A percentile compares a stretch with the other conserved stretches of the same genome.
Evolutionary conservation across 129 eudicot species (phyloP).

Genomic region (Rutidosis leptorrhynchoides): DNA sequence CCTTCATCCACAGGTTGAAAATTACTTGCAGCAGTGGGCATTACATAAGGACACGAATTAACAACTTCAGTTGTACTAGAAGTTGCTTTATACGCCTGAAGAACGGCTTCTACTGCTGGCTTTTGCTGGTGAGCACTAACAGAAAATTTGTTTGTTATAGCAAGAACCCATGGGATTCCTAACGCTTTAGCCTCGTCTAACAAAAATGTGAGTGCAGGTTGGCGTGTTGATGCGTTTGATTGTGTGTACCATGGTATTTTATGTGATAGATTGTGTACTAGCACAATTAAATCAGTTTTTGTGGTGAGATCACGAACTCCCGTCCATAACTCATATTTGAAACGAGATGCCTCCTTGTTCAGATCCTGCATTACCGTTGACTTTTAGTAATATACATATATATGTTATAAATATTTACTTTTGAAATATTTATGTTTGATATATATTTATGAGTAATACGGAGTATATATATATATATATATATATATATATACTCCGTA

Average conservation of each 20-base stretch:
- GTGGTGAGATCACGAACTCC: conserved; percentile 84
- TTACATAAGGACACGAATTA: conserved; percentile 83
- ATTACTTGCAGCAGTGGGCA: conserved; percentile 55
- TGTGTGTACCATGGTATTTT: conserved; percentile 63
- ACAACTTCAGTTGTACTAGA: conserved; percentile 55
- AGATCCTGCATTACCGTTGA: conserved; percentile 85
- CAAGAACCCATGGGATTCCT: conserved; percentile 93
- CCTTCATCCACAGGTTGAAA: conserved; percentile 34
- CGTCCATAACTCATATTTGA: conserved; percentile 83
- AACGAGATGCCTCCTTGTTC: conserved; percentile 63
- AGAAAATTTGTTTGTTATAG: conserved; percentile 86
- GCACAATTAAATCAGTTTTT: conserved; percentile 80
- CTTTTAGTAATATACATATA: too few relatives aligned
- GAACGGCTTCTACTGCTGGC: conserved; percentile 62
- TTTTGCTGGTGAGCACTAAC: conserved; percentile 91
- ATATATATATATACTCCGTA: too few relatives aligned
- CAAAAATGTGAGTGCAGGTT: conserved; percentile 67
- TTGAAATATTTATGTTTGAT: too few relatives aligned
- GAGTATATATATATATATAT: too few relatives aligned
- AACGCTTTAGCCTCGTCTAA: conserved; percentile 88
- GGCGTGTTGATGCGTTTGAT: conserved; percentile 48
- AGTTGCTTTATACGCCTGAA: conserved; percentile 82
- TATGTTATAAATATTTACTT: too few relatives aligned
- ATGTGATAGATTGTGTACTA: conserved; percentile 90
- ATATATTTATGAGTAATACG: too few relatives aligned